phyloP scores from a whole-genome alignment of 2,329 filamentous ascomycete genomes.

The Arthroderma sp. region DNA sequence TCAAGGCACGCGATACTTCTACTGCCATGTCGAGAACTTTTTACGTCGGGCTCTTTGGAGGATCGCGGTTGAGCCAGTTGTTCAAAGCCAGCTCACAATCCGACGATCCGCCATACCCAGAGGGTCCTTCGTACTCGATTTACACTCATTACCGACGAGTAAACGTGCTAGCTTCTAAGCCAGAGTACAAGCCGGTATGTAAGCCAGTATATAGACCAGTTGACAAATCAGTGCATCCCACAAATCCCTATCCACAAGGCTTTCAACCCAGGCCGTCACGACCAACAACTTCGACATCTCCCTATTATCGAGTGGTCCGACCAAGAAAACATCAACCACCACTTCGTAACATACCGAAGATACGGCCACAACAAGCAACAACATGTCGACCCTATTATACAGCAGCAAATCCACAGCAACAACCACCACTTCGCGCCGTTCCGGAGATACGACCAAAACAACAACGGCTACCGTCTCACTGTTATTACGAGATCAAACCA shows the following conservation, averaged over 20 bases:
- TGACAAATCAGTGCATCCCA: neutral
- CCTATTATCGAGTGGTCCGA: no score
- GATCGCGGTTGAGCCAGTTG: no score
- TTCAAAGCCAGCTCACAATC: neutral
- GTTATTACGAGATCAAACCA: neutral
- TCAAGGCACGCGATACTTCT: no score
- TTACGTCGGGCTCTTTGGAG: no score
- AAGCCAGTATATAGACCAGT: no score
- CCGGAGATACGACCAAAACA: neutral
- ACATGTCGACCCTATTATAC: no score
- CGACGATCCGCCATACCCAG: neutral
- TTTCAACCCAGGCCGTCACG: neutral
- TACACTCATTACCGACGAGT: neutral
- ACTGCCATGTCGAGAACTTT: no score
- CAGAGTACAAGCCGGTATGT: no score
- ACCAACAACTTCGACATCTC: neutral
- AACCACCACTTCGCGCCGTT: neutral
- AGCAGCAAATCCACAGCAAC: neutral
- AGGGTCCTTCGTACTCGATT: slow-evolving; percentile 1
- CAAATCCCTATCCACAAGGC: neutral
- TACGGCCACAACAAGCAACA: neutral
- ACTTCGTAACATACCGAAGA: neutral
- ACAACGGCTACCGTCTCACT: neutral
- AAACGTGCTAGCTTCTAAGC: no score
- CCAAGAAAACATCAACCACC: no score